These are phyloP conservation scores for Gloeopeniophorella convolvens DNA, from an alignment of 768 basidiomycete species.

Conservation along the genomic window DNA sequence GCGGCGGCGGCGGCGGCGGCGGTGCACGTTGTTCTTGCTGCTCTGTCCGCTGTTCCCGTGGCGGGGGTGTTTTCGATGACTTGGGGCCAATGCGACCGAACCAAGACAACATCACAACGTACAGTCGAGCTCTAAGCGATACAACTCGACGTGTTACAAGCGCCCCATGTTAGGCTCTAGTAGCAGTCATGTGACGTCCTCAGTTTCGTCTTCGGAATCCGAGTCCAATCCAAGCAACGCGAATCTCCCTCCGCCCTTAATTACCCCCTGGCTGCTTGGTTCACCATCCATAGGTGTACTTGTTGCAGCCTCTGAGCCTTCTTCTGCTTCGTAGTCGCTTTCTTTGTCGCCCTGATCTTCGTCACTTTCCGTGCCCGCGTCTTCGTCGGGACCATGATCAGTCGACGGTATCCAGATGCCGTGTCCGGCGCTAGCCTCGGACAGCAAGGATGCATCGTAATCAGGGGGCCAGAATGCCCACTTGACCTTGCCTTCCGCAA, in stretches of 20 bases:
- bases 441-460: constrained; percentile 25
- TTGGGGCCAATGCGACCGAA: constrained; percentile 3
- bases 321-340: constrained; percentile 14
- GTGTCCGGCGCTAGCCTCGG: constrained; percentile 25
- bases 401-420: constrained; percentile 55
- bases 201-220: not conserved
- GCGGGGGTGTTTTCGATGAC: not conserved
- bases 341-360: constrained; percentile 29
- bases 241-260: not conserved
- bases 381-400: constrained; percentile 23
- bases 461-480: constrained; percentile 87
- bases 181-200: no score
- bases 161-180: no score
- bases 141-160: no score
- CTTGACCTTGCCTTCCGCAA: constrained; percentile 72
- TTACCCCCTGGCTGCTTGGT: no score
- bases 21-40: not conserved
- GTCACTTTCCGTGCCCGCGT: constrained; percentile 32
- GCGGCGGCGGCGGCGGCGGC: no score
- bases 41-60: not conserved
- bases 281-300: not conserved
- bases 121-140: no score
- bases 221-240: not conserved
- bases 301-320: constrained; percentile 12
- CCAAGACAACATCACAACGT: constrained; percentile 16